These are phyloP conservation scores for Protomyces inouyei DNA, from an alignment of 1,139 yeast species.

Conservation along the genomic window DNA sequence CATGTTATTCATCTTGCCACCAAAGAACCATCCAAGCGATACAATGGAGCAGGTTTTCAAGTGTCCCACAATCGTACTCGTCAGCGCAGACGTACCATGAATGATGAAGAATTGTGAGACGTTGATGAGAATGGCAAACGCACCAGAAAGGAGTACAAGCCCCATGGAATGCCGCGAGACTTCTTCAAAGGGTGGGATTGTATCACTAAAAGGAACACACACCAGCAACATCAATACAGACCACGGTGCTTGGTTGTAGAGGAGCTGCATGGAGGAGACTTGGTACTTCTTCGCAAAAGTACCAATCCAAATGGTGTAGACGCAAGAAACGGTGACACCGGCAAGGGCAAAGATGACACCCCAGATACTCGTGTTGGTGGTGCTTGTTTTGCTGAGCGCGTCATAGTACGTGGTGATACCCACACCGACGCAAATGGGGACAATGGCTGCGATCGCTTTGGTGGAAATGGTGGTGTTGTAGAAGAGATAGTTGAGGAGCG, in stretches of 20 bases:
- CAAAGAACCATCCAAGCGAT: slow-evolving; percentile 26
- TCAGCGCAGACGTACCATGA: slow-evolving; percentile 24
- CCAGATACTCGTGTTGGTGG: slow-evolving; percentile 12
- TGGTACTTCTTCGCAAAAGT: slow-evolving; percentile 22
- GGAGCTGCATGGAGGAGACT: slow-evolving; percentile 23
- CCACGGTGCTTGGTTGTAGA: slow-evolving; percentile 23
- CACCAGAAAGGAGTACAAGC: slow-evolving; percentile 20
- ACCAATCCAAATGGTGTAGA: slow-evolving; percentile 27
- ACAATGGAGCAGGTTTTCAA: slow-evolving; percentile 26
- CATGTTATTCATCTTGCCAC: slow-evolving; percentile 26
- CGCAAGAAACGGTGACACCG: slow-evolving; percentile 21
- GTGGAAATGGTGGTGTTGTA: slow-evolving; percentile 19
- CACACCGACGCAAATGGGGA: slow-evolving; percentile 20
- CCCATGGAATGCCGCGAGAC: slow-evolving; percentile 8
- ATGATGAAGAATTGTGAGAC: slow-evolving; percentile 26
- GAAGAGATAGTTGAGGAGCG: slow-evolving; percentile 16
- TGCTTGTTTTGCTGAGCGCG: slow-evolving; percentile 10
- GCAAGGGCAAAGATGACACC: slow-evolving; percentile 19
- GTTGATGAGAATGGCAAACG: slow-evolving; percentile 23
- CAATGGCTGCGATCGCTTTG: slow-evolving; percentile 8
- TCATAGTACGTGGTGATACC: slow-evolving; percentile 24
- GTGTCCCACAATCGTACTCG: slow-evolving; percentile 26
- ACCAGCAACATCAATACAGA: slow-evolving; percentile 13
- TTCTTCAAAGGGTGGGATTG: slow-evolving; percentile 13
- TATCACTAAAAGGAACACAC: slow-evolving; percentile 21